phyloP scores from a whole-genome alignment of 768 basidiomycete species.

The Lentinula sp. region DNA sequence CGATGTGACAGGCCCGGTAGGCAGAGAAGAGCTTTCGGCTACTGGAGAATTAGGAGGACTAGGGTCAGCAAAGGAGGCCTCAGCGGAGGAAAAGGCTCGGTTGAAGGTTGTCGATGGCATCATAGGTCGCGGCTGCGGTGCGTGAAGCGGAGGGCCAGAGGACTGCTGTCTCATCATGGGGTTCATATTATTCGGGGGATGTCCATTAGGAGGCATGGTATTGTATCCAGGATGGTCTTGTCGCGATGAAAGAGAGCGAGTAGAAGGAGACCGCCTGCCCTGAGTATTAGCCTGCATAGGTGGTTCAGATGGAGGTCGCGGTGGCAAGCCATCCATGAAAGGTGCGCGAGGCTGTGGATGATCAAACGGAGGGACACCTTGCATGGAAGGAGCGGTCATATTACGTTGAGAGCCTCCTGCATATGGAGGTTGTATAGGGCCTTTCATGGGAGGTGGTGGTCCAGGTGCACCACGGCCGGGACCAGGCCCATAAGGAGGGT shows the following conservation, averaged over 20 bases:
- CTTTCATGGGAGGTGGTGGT: constrained; percentile 12
- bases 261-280: constrained; percentile 47
- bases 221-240: constrained; percentile 28
- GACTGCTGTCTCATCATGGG: constrained; percentile 1
- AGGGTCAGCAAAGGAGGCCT: constrained; percentile 54
- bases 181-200: constrained; percentile 21
- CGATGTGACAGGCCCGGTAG: constrained; percentile 66
- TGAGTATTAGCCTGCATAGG: constrained; percentile 20
- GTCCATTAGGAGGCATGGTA: constrained; percentile 28
- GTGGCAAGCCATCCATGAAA: constrained; percentile 19
- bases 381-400: constrained; percentile 7
- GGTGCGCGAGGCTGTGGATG: constrained; percentile 7
- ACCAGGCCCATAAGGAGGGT: neutral
- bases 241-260: constrained; percentile 44
- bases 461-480: neutral
- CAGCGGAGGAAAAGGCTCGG: constrained; percentile 45
- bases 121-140: constrained; percentile 44
- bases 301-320: constrained; percentile 47
- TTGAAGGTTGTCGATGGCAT: constrained; percentile 59
- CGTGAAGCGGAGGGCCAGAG: constrained; percentile 18
- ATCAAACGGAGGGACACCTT: constrained; percentile 4
- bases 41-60: constrained; percentile 85
- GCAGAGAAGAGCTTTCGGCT: constrained; percentile 40
- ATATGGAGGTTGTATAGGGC: neutral
- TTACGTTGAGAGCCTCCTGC: constrained; percentile 1